A percentile compares a stretch with the other conserved stretches of the same genome.
Evolutionary conservation across 2,329 filamentous ascomycete species (phyloP).

Genomic region (Claviceps spartinae): DNA sequence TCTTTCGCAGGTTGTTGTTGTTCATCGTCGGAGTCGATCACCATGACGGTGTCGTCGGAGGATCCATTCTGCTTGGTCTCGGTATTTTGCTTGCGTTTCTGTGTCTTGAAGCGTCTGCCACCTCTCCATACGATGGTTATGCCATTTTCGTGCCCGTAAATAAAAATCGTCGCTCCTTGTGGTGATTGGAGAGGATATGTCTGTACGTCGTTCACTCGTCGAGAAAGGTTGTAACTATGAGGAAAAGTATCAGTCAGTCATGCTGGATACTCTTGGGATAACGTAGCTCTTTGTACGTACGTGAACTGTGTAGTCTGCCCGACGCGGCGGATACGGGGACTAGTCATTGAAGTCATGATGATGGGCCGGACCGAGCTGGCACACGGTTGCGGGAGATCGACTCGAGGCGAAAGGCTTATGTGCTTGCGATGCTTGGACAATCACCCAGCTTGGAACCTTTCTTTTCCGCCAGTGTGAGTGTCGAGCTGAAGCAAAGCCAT

Average conservation of each 20-base stretch:
- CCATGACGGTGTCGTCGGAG: constrained; percentile 41
- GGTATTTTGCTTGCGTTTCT: constrained; percentile 18
- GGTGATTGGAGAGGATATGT: constrained; percentile 48
- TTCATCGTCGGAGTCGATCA: constrained; percentile 51
- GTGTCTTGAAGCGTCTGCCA: constrained; percentile 42
- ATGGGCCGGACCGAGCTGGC: constrained; percentile 3
- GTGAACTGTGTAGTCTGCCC: constrained; percentile 36
- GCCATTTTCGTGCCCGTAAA: constrained; percentile 52
- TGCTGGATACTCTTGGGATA: too few relatives aligned
- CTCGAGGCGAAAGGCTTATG: not conserved
- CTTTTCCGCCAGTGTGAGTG: not conserved
- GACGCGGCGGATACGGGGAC: constrained; percentile 31
- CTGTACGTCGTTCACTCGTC: constrained; percentile 45
- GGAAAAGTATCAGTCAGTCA: not conserved
- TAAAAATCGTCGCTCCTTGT: constrained; percentile 48
- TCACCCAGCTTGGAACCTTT: not conserved
- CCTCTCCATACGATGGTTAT: constrained; percentile 49
- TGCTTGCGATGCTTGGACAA: not conserved
- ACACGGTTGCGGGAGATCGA: constrained; percentile 1
- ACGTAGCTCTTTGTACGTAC: constrained; percentile 16
- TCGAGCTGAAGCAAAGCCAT: not conserved
- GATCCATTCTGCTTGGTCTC: constrained; percentile 39
- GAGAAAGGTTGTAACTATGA: constrained; percentile 44
- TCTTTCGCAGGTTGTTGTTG: constrained; percentile 25
- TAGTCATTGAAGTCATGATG: constrained; percentile 20